phyloP scores from a whole-genome alignment of 192 early-diverging fungal species.

The Globomyces pollinis-pini region DNA sequence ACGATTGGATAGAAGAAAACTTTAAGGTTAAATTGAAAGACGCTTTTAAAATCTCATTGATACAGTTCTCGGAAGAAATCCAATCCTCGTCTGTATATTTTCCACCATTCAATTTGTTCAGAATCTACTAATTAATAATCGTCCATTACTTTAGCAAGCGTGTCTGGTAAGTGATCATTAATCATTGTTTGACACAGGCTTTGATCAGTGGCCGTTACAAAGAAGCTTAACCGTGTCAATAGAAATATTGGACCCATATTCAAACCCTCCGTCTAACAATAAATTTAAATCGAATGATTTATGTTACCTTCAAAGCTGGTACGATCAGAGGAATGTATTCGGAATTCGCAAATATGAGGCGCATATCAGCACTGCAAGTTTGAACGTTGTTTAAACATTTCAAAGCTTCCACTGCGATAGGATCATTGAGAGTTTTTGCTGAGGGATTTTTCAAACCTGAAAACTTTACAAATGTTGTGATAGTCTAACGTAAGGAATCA shows the following conservation, averaged over 20 bases:
- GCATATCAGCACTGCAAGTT: not conserved
- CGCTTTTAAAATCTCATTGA: conserved; percentile 5
- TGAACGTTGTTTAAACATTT: conserved; percentile 9
- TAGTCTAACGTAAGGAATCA: not conserved
- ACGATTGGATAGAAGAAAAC: too few species aligned
- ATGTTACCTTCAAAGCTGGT: not conserved
- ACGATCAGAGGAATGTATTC: not conserved
- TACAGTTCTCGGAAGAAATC: not conserved
- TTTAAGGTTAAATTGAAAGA: conserved; percentile 7
- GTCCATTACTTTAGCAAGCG: not conserved
- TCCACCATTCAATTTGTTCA: not conserved
- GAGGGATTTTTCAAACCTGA: not conserved
- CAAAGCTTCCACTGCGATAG: not conserved
- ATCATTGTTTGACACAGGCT: not conserved
- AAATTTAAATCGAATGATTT: not conserved
- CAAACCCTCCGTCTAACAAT: not conserved
- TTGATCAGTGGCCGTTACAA: conserved; percentile 2
- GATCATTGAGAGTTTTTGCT: not conserved
- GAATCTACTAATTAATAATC: not conserved
- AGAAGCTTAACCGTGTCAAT: not conserved
- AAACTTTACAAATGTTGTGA: too few species aligned
- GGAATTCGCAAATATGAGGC: not conserved
- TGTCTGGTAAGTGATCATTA: not conserved
- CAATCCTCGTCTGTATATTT: not conserved
- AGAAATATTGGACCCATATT: not conserved